Evolutionary conservation across 352 stramenopile genomes (phyloP).

Genomic region (Phytopythium cucurbitacearum): DNA sequence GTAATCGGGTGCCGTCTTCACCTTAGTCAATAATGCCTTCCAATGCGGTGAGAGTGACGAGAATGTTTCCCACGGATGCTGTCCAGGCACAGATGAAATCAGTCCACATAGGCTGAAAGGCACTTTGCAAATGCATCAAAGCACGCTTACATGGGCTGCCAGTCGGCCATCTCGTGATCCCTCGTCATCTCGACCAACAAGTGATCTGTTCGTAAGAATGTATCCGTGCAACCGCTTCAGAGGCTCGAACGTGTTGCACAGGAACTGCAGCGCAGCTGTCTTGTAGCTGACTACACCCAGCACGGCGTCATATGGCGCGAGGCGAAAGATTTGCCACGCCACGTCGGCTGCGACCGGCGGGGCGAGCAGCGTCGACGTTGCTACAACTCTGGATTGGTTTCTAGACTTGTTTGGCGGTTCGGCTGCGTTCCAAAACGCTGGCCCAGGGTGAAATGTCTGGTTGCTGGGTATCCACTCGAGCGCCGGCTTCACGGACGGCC

Average conservation of each 20-base stretch:
- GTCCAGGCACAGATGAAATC: constrained; percentile 1
- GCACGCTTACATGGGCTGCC: not conserved
- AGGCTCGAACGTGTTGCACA: constrained; percentile 63
- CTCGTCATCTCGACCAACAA: not conserved
- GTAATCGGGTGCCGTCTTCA: constrained; percentile 55
- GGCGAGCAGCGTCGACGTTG: constrained; percentile 58
- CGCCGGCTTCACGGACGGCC: constrained; percentile 48
- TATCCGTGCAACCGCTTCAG: constrained; percentile 55
- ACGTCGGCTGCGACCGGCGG: constrained; percentile 73
- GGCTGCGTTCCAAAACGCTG: constrained; percentile 49
- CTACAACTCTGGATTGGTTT: constrained; percentile 4
- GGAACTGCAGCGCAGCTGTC: constrained; percentile 57
- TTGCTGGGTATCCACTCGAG: constrained; percentile 56
- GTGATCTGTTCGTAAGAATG: constrained; percentile 20
- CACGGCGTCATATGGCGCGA: constrained; percentile 72
- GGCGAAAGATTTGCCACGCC: constrained; percentile 77
- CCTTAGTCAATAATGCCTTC: constrained; percentile 30
- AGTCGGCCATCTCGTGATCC: not conserved
- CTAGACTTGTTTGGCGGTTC: not conserved
- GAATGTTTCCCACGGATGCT: constrained; percentile 88
- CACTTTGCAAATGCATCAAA: not conserved
- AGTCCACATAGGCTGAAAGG: not conserved
- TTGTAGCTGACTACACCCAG: constrained; percentile 56
- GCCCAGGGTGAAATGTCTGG: constrained; percentile 75
- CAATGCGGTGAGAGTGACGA: constrained; percentile 67